A percentile compares a stretch with the other conserved stretches of the same genome.
Evolutionary conservation across 176 grass and related monocot genomes (phyloP).

Genomic region (Chloris gayana): DNA sequence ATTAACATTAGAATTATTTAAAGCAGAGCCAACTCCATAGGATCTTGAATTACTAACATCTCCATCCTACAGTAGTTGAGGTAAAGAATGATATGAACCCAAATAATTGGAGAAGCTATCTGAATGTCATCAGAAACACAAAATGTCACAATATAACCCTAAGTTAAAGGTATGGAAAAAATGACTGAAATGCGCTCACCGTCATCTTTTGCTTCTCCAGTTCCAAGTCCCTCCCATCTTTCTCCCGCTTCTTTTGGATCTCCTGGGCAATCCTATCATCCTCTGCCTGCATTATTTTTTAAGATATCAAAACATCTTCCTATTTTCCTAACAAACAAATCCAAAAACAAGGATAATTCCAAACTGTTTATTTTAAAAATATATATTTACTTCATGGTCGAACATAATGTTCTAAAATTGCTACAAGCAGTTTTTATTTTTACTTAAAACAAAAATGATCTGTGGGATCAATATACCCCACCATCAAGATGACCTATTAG

Average conservation of each 20-base stretch:
- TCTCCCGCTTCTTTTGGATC: conserved; percentile 90
- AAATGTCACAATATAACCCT: conserved; percentile 54
- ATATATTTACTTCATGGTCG: not conserved
- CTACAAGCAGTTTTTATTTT: not conserved
- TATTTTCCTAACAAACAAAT: conserved; percentile 1
- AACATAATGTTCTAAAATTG: not conserved
- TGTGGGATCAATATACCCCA: not conserved
- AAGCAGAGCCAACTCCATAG: conserved; percentile 45
- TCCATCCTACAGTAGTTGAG: conserved; percentile 97
- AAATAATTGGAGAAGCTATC: conserved; percentile 95
- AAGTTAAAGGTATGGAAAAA: conserved; percentile 35
- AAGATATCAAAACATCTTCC: conserved; percentile 18
- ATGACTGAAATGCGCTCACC: conserved; percentile 52
- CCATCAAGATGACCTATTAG: not conserved
- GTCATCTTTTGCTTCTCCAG: conserved; percentile 56
- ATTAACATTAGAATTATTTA: conserved; percentile 38
- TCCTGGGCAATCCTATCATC: conserved; percentile 83
- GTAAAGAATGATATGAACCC: conserved; percentile 97
- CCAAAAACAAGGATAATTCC: not conserved
- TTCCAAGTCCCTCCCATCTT: conserved; percentile 70
- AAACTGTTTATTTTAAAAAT: not conserved
- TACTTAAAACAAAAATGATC: not conserved
- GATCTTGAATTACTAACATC: conserved; percentile 62
- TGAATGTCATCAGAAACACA: conserved; percentile 92
- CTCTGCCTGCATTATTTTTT: conserved; percentile 57